A percentile compares a stretch with the other conserved stretches of the same genome.
Conservation (phyloP, 2,329 filamentous ascomycete genomes). For the Hymenoscyphus scutula region DNA sequence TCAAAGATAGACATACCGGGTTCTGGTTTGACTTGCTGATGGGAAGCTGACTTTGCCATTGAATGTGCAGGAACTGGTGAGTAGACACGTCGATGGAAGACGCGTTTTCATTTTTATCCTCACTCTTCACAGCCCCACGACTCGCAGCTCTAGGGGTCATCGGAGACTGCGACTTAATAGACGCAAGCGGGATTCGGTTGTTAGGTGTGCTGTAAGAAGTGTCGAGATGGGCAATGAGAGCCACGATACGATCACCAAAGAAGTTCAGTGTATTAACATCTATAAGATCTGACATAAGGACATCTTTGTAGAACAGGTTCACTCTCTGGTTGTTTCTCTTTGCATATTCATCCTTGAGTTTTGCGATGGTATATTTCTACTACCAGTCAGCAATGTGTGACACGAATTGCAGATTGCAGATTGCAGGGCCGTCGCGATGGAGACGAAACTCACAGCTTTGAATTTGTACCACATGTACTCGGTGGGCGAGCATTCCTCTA, state of each 20-base stretch:
- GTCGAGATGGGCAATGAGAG: slow-evolving; percentile 15
- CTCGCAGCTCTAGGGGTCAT: neutral
- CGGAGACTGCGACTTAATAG: neutral
- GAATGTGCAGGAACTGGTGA: neutral
- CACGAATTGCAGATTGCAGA: neutral
- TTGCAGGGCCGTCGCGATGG: neutral
- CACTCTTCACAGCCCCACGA: neutral
- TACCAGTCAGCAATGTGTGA: neutral
- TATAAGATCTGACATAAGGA: slow-evolving; percentile 5
- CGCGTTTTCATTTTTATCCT: neutral
- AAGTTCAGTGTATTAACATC: slow-evolving; percentile 16
- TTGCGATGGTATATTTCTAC: slow-evolving; percentile 14
- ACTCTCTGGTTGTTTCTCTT: slow-evolving; percentile 13
- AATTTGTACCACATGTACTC: slow-evolving; percentile 18
- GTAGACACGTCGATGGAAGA: neutral
- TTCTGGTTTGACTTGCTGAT: neutral
- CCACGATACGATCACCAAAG: slow-evolving; percentile 19
- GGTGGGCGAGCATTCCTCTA: neutral
- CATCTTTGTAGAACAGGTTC: slow-evolving; percentile 8
- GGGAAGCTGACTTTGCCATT: neutral
- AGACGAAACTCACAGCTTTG: slow-evolving; percentile 11
- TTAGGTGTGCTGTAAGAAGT: no score
- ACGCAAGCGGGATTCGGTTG: neutral
- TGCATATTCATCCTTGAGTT: slow-evolving; percentile 15
- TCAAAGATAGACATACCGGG: neutral